Conservation (phyloP, 768 basidiomycete species). For the Calvatia gigantea region DNA sequence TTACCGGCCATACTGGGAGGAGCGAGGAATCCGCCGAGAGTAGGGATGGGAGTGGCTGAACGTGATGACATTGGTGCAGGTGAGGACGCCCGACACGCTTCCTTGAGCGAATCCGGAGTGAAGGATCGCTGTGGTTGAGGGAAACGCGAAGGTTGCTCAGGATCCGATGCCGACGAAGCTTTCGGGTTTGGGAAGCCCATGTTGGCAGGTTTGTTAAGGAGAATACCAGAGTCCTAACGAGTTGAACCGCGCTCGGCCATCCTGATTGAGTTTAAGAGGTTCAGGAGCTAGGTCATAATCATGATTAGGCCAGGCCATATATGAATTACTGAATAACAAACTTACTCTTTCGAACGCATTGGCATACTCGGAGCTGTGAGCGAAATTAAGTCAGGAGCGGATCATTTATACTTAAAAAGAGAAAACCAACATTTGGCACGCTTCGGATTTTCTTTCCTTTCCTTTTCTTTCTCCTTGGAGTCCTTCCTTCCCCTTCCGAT, state of each 20-base stretch:
- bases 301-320: neutral
- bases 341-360: conserved; percentile 40
- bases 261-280: conserved; percentile 31
- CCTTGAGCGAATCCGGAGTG: conserved; percentile 10
- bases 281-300: conserved; percentile 38
- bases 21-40: conserved; percentile 33
- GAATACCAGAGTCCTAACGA: conserved; percentile 49
- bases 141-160: conserved; percentile 14
- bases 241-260: conserved; percentile 53
- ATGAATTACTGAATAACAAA: neutral
- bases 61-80: conserved; percentile 25
- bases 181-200: conserved; percentile 21
- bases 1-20: conserved; percentile 23
- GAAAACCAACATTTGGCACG: conserved; percentile 40
- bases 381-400: neutral
- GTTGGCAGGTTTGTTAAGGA: conserved; percentile 31
- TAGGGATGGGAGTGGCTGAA: conserved; percentile 32
- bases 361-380: conserved; percentile 34
- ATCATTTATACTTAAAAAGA: neutral
- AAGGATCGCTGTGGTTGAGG: conserved; percentile 6
- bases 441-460: conserved; percentile 35
- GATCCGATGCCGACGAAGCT: conserved; percentile 15
- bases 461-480: conserved; percentile 55
- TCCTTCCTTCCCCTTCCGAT: conserved; percentile 74
- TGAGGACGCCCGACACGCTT: conserved; percentile 12